A percentile compares a stretch with the other conserved stretches of the same genome.
Evolutionary conservation across 768 basidiomycete species (phyloP).

Genomic region (Omphalotus guepiniiformis): DNA sequence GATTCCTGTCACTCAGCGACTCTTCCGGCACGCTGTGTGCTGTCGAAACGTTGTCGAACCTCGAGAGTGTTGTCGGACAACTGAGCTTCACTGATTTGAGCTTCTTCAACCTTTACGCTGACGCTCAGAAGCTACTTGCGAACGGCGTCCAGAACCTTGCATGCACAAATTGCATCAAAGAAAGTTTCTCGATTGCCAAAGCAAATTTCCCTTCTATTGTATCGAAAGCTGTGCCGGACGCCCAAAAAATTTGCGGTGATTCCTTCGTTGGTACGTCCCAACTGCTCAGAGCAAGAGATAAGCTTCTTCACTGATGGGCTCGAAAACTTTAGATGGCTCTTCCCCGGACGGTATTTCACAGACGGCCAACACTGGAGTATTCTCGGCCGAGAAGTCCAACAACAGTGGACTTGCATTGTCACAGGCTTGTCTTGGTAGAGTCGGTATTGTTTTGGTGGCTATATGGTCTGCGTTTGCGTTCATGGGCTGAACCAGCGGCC

Average conservation of each 20-base stretch:
- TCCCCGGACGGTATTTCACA: constrained; percentile 14
- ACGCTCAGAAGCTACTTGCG: constrained; percentile 21
- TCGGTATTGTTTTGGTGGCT: too few relatives aligned
- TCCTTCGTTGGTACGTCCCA: constrained; percentile 36
- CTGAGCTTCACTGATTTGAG: constrained; percentile 23
- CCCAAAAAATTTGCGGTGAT: constrained; percentile 34
- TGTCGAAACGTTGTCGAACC: constrained; percentile 42
- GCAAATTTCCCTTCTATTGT: constrained; percentile 29
- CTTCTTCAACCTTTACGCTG: constrained; percentile 14
- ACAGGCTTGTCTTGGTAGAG: too few relatives aligned
- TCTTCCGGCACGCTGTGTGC: constrained; percentile 46
- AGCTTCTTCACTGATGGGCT: neutral
- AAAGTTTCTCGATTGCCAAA: constrained; percentile 32
- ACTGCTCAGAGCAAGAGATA: neutral
- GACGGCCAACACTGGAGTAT: constrained; percentile 14
- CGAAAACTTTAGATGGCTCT: constrained; percentile 11
- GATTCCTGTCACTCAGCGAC: constrained; percentile 7
- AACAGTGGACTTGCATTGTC: too few relatives aligned
- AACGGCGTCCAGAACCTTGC: constrained; percentile 29
- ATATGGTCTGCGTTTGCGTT: too few relatives aligned
- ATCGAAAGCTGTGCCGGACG: constrained; percentile 15
- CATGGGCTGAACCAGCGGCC: too few relatives aligned
- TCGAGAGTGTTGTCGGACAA: constrained; percentile 37
- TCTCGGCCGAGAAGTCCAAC: too few relatives aligned
- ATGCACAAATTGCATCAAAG: constrained; percentile 45